These are phyloP conservation scores for Termitomyces sp. DNA, from an alignment of 768 basidiomycete species.

Conservation along the genomic window DNA sequence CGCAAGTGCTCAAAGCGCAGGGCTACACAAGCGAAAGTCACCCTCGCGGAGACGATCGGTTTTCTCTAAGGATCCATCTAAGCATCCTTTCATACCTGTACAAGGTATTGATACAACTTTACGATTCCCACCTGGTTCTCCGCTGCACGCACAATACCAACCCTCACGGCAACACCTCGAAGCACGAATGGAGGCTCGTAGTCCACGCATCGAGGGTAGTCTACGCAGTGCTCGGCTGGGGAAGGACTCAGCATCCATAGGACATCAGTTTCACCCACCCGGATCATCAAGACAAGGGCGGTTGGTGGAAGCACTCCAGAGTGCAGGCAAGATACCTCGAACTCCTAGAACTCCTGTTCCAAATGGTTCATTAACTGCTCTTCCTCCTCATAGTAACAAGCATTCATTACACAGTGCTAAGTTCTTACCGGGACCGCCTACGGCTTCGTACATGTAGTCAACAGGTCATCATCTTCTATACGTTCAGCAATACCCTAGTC, in stretches of 20 bases:
- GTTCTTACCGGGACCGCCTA: slow-evolving; percentile 10
- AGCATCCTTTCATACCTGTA: slow-evolving; percentile 34
- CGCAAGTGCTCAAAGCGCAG: slow-evolving; percentile 17
- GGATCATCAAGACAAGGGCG: slow-evolving; percentile 12
- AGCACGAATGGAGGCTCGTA: slow-evolving; percentile 13
- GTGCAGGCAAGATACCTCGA: slow-evolving; percentile 7
- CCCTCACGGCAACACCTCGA: slow-evolving; percentile 18
- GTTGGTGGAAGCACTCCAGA: slow-evolving; percentile 15
- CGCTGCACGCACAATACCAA: slow-evolving; percentile 13
- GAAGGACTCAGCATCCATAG: slow-evolving; percentile 1
- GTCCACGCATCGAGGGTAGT: slow-evolving; percentile 9
- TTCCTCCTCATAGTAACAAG: slow-evolving; percentile 9
- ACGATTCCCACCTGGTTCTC: slow-evolving; percentile 18
- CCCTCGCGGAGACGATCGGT: slow-evolving; percentile 25
- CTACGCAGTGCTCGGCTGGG: slow-evolving; percentile 7
- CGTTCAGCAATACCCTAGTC: slow-evolving; percentile 7
- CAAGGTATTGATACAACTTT: slow-evolving; percentile 22
- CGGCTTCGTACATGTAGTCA: slow-evolving; percentile 15
- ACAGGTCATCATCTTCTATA: neutral
- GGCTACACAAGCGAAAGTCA: slow-evolving; percentile 22
- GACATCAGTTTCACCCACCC: slow-evolving; percentile 6
- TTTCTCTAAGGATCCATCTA: slow-evolving; percentile 25
- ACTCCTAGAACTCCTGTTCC: slow-evolving; percentile 11
- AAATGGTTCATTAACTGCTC: slow-evolving; percentile 10
- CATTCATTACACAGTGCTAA: slow-evolving; percentile 8